Evolutionary conservation across 345 rosid genomes (phyloP).

Genomic region (Salix koriyanagi): DNA sequence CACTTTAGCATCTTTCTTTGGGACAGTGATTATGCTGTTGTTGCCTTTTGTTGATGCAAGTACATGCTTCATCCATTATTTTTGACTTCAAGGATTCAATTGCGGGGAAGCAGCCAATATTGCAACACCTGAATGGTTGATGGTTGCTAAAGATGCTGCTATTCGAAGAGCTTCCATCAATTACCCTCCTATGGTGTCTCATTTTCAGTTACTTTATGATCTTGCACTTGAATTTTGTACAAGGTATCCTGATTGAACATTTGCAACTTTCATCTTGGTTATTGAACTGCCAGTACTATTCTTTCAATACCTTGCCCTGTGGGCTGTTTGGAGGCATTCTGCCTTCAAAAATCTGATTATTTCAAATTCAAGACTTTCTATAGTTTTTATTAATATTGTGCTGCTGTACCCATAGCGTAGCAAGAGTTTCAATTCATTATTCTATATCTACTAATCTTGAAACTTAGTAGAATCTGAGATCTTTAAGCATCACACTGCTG

Average conservation of each 20-base stretch:
- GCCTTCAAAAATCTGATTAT: background rate
- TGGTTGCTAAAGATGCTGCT: constrained; percentile 84
- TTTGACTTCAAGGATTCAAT: constrained; percentile 63
- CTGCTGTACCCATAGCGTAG: background rate
- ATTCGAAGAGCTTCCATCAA: constrained; percentile 94
- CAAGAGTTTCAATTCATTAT: background rate
- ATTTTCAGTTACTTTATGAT: constrained; percentile 97
- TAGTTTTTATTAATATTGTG: background rate
- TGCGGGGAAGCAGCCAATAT: constrained; percentile 97
- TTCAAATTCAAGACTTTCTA: background rate
- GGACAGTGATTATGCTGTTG: background rate
- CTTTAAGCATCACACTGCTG: background rate
- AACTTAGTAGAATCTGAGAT: background rate
- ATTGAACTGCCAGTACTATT: constrained; percentile 6
- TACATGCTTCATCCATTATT: constrained; percentile 1
- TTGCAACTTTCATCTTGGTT: constrained; percentile 9
- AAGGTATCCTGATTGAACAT: constrained; percentile 43
- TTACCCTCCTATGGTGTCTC: constrained; percentile 98
- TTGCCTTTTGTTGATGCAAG: constrained; percentile 2
- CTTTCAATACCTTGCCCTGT: background rate
- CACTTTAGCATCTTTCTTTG: background rate
- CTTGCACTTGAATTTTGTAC: constrained; percentile 71
- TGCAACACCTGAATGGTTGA: constrained; percentile 95
- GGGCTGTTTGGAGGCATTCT: background rate
- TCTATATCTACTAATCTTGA: background rate